Conservation (phyloP, 2,329 filamentous ascomycete species). For the Emmonsiellopsis sp. region DNA sequence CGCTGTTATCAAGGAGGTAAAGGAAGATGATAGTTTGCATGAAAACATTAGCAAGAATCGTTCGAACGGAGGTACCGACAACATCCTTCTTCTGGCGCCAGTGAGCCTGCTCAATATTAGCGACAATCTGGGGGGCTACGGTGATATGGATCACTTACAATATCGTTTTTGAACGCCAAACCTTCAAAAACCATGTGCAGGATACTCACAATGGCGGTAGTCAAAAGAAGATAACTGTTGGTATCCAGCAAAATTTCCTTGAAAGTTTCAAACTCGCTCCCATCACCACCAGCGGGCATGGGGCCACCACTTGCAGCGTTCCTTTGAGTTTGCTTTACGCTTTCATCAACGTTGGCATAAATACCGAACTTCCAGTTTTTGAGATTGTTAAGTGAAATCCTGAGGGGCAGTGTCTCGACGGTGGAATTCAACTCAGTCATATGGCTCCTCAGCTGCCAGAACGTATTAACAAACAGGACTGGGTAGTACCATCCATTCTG, state of each 20-base stretch:
- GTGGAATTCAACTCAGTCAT: conserved; percentile 91
- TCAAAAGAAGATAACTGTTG: conserved; percentile 78
- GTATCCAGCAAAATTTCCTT: conserved; percentile 93
- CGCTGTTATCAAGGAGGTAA: conserved; percentile 93
- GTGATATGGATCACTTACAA: conserved; percentile 39
- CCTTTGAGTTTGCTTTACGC: conserved; percentile 70
- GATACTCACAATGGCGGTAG: conserved; percentile 76
- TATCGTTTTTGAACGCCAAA: conserved; percentile 93
- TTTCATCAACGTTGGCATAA: conserved; percentile 75
- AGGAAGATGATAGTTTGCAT: conserved; percentile 96
- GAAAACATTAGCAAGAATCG: conserved; percentile 92
- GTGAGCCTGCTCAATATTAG: conserved; percentile 48
- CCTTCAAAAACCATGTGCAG: conserved; percentile 93
- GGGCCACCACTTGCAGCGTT: conserved; percentile 66
- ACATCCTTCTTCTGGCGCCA: conserved; percentile 99
- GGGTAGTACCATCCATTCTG: conserved; percentile 92
- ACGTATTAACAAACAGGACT: conserved; percentile 84
- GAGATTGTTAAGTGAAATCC: conserved; percentile 74
- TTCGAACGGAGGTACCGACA: conserved; percentile 89
- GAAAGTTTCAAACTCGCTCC: conserved; percentile 90
- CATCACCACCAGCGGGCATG: conserved; percentile 71
- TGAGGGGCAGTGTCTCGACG: conserved; percentile 68
- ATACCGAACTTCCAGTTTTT: conserved; percentile 83
- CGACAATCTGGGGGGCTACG: background rate
- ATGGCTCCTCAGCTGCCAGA: conserved; percentile 88